Evolutionary conservation across 257 asterid genomes (phyloP).

Genomic region (Fraxinus americana): DNA sequence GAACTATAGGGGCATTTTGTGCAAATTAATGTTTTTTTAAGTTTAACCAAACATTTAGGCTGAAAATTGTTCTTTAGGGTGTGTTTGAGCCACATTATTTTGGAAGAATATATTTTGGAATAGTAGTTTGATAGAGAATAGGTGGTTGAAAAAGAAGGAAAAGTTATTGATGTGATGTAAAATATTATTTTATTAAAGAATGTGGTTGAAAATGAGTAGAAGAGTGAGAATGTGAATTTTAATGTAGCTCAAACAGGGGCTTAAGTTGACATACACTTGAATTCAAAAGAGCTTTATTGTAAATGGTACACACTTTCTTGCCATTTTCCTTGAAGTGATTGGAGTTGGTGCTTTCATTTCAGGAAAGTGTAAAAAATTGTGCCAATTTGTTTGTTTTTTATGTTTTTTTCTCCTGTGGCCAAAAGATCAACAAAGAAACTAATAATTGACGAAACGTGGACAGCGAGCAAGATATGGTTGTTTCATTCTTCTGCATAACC

Average conservation of each 20-base stretch:
- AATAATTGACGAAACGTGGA: not conserved
- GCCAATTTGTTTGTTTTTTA: not conserved
- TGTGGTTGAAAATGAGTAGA: too few species aligned
- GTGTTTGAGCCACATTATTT: too few species aligned
- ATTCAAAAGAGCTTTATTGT: not conserved
- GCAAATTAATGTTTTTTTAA: not conserved
- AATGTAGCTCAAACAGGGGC: too few species aligned
- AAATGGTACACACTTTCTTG: not conserved
- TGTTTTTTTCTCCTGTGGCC: not conserved
- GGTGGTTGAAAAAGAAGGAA: too few species aligned
- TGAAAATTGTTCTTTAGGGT: not conserved
- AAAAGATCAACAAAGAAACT: not conserved
- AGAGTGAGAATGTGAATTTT: too few species aligned
- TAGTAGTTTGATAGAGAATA: too few species aligned
- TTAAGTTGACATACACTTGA: not conserved
- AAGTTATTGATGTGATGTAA: too few species aligned
- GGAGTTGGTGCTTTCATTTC: not conserved
- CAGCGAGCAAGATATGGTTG: not conserved
- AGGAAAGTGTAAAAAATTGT: not conserved
- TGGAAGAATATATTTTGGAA: too few species aligned
- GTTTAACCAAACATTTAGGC: slow-evolving; percentile 16
- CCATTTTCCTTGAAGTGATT: not conserved
- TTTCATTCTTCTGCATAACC: not conserved
- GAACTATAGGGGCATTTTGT: too few species aligned
- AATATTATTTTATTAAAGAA: too few species aligned